Evolutionary conservation across 164 flowering plant species (phyloP).

Genomic region (Aristolochia contorta): DNA sequence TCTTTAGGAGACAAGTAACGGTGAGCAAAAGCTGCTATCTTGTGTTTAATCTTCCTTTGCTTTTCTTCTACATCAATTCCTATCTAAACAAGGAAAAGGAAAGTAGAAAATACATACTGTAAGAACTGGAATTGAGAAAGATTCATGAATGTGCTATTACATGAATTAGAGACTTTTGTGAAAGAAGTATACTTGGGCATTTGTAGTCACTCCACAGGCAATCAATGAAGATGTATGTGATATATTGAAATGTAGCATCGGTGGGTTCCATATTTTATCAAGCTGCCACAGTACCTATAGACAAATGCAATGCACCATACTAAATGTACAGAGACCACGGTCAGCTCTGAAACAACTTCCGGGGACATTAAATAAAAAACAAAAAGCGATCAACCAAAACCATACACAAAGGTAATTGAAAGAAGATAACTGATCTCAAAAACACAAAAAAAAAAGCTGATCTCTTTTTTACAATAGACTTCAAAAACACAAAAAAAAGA

Average conservation of each 20-base stretch:
- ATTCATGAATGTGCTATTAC: neutral
- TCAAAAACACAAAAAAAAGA: no score
- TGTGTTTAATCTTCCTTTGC: slow-evolving; percentile 42
- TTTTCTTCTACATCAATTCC: slow-evolving; percentile 95
- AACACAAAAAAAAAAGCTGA: neutral
- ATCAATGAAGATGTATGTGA: slow-evolving; percentile 87
- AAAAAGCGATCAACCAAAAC: neutral
- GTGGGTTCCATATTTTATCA: slow-evolving; percentile 26
- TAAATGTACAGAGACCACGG: neutral
- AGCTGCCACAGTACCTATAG: slow-evolving; percentile 69
- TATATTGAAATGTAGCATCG: slow-evolving; percentile 70
- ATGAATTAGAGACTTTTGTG: neutral
- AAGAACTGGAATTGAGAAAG: neutral
- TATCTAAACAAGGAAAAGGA: slow-evolving; percentile 29
- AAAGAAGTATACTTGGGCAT: slow-evolving; percentile 30
- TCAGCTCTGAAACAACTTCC: neutral
- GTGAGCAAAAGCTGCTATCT: slow-evolving; percentile 54
- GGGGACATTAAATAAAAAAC: neutral
- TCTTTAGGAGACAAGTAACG: slow-evolving; percentile 67
- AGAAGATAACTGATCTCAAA: neutral
- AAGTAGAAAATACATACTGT: neutral
- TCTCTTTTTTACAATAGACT: neutral
- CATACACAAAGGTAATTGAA: neutral
- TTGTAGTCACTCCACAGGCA: slow-evolving; percentile 90
- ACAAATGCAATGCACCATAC: neutral